These are phyloP conservation scores for Lyophyllum decastes DNA, from an alignment of 768 basidiomycete genomes.

Conservation along the genomic window DNA sequence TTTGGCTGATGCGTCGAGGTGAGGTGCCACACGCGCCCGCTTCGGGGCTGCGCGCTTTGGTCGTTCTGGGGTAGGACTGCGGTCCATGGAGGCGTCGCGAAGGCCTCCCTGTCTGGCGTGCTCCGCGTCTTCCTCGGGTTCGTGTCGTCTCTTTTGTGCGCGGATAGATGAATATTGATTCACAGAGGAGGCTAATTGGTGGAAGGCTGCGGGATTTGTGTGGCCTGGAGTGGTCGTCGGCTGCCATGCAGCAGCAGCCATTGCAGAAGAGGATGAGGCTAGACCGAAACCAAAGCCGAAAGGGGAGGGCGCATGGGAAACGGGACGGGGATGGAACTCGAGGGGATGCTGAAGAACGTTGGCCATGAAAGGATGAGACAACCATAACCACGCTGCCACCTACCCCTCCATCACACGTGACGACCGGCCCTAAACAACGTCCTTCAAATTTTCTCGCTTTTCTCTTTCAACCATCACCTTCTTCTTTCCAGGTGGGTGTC, in stretches of 20 bases:
- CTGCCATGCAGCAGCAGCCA: slow-evolving; percentile 49
- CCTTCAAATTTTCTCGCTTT: slow-evolving; percentile 15
- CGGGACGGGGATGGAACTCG: slow-evolving; percentile 60
- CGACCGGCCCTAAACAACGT: slow-evolving; percentile 39
- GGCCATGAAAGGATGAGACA: slow-evolving; percentile 53
- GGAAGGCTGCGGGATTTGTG: slow-evolving; percentile 52
- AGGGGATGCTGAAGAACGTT: slow-evolving; percentile 70
- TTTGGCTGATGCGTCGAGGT: slow-evolving; percentile 32
- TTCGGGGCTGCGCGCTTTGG: slow-evolving; percentile 71
- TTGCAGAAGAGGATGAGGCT: slow-evolving; percentile 40
- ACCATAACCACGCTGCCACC: slow-evolving; percentile 9
- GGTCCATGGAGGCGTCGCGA: slow-evolving; percentile 78
- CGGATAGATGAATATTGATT: slow-evolving; percentile 43
- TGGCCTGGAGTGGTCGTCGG: slow-evolving; percentile 45
- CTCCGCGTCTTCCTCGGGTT: slow-evolving; percentile 67
- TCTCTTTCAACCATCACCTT: slow-evolving; percentile 9
- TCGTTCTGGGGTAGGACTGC: slow-evolving; percentile 82
- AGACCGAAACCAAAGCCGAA: slow-evolving; percentile 78
- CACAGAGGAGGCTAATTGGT: slow-evolving; percentile 54
- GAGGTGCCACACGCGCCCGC: slow-evolving; percentile 51
- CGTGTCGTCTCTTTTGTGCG: slow-evolving; percentile 63
- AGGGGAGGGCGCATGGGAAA: slow-evolving; percentile 61
- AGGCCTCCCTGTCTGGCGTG: slow-evolving; percentile 29
- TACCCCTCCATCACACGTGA: slow-evolving; percentile 7
- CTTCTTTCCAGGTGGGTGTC: slow-evolving; percentile 31